Conservation (phyloP, 2,329 filamentous ascomycete species). For the Trichoderma koningiopsis region DNA sequence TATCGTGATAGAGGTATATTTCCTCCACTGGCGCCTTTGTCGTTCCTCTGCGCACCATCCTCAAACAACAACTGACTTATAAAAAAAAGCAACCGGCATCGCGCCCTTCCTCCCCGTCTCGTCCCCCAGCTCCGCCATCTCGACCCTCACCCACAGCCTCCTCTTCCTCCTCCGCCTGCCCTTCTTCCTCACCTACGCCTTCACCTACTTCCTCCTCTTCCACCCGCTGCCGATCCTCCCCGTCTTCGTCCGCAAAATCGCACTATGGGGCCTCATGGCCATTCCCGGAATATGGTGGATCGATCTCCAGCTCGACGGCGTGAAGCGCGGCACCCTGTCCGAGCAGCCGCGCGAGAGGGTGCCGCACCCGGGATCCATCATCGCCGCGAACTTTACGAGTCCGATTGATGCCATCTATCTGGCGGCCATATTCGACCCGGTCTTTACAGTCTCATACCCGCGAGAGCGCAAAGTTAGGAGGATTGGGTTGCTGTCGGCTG, state of each 20-base stretch:
- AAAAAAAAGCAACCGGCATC: constrained; percentile 78
- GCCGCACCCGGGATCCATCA: constrained; percentile 76
- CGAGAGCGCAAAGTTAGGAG: constrained; percentile 70
- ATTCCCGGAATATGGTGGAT: constrained; percentile 98
- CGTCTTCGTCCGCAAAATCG: constrained; percentile 70
- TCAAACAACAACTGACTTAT: neutral
- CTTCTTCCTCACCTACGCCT: constrained; percentile 67
- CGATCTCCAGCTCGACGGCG: constrained; percentile 95
- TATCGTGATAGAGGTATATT: constrained; percentile 80
- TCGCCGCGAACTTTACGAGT: constrained; percentile 88
- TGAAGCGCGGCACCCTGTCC: constrained; percentile 84
- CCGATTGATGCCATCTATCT: constrained; percentile 93
- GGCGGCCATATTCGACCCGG: constrained; percentile 91
- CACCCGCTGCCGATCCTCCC: constrained; percentile 72
- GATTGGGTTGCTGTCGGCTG: constrained; percentile 75
- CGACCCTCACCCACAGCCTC: constrained; percentile 65
- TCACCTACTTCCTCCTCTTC: constrained; percentile 77
- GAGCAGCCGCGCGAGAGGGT: constrained; percentile 73
- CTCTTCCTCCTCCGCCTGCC: constrained; percentile 82
- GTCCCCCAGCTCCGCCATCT: constrained; percentile 63
- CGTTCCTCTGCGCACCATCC: neutral
- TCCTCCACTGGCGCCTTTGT: neutral
- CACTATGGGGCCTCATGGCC: constrained; percentile 83
- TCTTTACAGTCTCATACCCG: constrained; percentile 88
- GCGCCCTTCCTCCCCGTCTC: constrained; percentile 89